Evolutionary conservation across 352 stramenopile genomes (phyloP).

Genomic region (Globisporangium carolinianum): DNA sequence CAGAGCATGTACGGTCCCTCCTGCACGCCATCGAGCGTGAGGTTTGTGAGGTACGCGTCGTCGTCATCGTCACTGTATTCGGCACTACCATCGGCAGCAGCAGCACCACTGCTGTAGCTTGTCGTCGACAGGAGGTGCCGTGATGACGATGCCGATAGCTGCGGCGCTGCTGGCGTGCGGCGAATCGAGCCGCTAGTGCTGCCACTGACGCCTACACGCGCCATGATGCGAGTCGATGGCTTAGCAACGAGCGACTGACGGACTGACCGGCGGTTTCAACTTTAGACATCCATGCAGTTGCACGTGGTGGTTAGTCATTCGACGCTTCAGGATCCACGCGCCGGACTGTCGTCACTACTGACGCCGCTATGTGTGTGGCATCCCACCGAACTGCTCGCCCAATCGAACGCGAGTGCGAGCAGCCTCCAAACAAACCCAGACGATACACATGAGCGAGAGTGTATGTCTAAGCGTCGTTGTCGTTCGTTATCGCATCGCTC

Average conservation of each 20-base stretch:
- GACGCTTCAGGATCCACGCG: no score
- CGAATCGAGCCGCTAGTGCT: constrained; percentile 1
- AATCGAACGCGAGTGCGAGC: no score
- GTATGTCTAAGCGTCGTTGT: background rate
- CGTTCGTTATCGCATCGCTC: background rate
- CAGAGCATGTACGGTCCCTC: constrained; percentile 79
- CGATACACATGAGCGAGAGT: no score
- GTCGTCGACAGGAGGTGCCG: constrained; percentile 1
- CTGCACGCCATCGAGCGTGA: constrained; percentile 75
- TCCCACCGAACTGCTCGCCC: no score
- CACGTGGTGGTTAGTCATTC: no score
- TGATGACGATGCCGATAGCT: background rate
- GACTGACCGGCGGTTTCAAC: background rate
- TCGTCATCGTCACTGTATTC: constrained; percentile 19
- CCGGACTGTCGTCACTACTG: no score
- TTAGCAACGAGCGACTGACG: background rate
- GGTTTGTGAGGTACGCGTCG: constrained; percentile 44
- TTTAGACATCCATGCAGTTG: background rate
- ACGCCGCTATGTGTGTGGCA: no score
- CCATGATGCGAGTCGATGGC: background rate
- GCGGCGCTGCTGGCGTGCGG: background rate
- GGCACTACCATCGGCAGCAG: no score
- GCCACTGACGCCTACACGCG: constrained; percentile 4
- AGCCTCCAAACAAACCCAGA: no score
- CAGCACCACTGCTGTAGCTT: background rate